phyloP scores from a whole-genome alignment of 352 stramenopile genomes.

The Ophiocytium majus region DNA sequence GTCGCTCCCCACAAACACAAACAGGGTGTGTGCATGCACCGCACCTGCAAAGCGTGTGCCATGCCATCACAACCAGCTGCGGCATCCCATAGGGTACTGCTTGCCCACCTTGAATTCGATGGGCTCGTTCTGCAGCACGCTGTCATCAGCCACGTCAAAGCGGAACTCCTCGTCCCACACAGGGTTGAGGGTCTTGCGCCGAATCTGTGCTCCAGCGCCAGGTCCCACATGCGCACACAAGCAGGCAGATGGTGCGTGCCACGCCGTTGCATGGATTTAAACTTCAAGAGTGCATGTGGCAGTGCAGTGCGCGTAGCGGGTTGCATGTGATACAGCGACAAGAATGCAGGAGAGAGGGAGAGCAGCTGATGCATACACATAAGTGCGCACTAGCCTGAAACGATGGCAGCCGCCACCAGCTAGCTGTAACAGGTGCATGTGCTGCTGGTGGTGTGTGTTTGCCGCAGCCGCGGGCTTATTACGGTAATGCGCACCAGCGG shows the following conservation, averaged over 20 bases:
- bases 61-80: no score
- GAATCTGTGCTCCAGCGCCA: conserved; percentile 78
- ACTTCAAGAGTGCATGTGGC: neutral
- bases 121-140: conserved; percentile 92
- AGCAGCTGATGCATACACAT: no score
- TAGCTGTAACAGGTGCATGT: no score
- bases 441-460: no score
- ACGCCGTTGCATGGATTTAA: neutral
- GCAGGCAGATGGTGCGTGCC: neutral
- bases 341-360: neutral
- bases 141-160: conserved; percentile 97
- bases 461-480: no score
- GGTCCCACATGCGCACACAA: neutral
- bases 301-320: neutral
- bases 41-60: no score
- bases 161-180: conserved; percentile 96
- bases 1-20: no score
- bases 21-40: no score
- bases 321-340: neutral
- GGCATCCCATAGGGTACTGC: no score
- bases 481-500: no score
- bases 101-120: conserved; percentile 92
- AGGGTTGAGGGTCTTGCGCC: conserved; percentile 88
- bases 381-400: no score
- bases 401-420: no score